phyloP scores from a whole-genome alignment of 495 filamentous ascomycete species.

The Neohortaea acidophila region DNA sequence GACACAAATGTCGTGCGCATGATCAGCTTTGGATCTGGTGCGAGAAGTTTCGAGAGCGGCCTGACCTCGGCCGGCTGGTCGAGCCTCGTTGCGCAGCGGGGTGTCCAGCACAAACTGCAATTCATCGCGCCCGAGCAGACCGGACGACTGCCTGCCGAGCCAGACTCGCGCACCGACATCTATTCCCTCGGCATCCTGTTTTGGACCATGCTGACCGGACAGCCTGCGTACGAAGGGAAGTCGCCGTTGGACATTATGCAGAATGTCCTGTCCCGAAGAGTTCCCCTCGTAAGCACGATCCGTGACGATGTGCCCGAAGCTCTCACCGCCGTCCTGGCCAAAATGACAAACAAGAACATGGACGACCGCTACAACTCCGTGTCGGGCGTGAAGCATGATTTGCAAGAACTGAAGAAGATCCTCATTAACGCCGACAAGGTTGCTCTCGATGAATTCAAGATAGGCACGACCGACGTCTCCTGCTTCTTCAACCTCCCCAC shows the following conservation, averaged over 20 bases:
- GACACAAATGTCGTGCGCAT: constrained; percentile 57
- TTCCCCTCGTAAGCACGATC: constrained; percentile 56
- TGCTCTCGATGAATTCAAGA: constrained; percentile 50
- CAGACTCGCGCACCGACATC: constrained; percentile 78
- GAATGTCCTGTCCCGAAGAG: constrained; percentile 59
- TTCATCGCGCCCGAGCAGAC: constrained; percentile 88
- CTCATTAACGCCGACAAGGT: constrained; percentile 59
- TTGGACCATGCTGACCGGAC: constrained; percentile 68
- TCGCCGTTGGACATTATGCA: constrained; percentile 78
- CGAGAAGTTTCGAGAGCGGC: constrained; percentile 74
- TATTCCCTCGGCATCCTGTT: constrained; percentile 78
- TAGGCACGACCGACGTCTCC: constrained; percentile 64
- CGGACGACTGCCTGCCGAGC: constrained; percentile 74
- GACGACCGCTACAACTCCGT: constrained; percentile 73
- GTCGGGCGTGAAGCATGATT: constrained; percentile 63
- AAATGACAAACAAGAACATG: constrained; percentile 76
- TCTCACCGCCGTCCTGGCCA: constrained; percentile 65
- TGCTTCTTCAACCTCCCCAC: constrained; percentile 74
- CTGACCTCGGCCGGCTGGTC: constrained; percentile 75
- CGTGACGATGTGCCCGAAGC: constrained; percentile 68
- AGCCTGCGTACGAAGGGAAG: constrained; percentile 58
- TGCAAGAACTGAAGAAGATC: constrained; percentile 51
- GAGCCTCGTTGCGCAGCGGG: constrained; percentile 57
- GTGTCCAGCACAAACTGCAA: constrained; percentile 68
- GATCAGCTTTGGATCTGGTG: constrained; percentile 68